Percentiles rank a stretch among this genome's conserved stretches.
phyloP scores from a whole-genome alignment of 2,329 filamentous ascomycete genomes.

The Alternaria incomplexa region DNA sequence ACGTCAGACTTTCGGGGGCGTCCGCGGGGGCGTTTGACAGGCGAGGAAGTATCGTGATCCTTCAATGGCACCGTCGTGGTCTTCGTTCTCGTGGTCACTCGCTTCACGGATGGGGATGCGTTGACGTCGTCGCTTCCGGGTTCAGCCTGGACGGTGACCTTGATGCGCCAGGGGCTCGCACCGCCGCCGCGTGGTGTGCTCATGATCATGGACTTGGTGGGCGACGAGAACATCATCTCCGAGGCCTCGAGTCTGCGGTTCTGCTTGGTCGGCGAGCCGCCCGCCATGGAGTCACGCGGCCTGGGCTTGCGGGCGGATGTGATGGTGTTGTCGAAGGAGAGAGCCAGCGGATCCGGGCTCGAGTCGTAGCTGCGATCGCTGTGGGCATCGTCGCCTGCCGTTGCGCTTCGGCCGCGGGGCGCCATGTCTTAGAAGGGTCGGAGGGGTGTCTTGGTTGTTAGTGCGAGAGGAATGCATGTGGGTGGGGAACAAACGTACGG shows the following conservation, averaged over 20 bases:
- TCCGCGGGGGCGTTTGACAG: conserved; percentile 45
- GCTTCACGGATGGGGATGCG: conserved; percentile 38
- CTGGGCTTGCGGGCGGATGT: conserved; percentile 24
- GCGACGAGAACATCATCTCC: conserved; percentile 40
- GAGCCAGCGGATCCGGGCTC: conserved; percentile 46
- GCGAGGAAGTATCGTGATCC: conserved; percentile 45
- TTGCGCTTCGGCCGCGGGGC: conserved; percentile 23
- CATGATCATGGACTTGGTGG: conserved; percentile 55
- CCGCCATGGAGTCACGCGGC: conserved; percentile 30
- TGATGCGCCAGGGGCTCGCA: conserved; percentile 57
- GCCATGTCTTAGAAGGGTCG: conserved; percentile 28
- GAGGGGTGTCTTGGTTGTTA: conserved; percentile 15
- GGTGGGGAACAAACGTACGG: conserved; percentile 18
- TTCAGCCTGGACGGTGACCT: conserved; percentile 58
- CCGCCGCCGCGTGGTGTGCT: conserved; percentile 48
- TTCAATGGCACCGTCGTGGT: conserved; percentile 53
- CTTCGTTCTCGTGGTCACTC: conserved; percentile 35
- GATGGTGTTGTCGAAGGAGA: conserved; percentile 36
- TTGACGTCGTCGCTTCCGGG: conserved; percentile 46
- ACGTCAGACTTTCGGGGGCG: conserved; percentile 47
- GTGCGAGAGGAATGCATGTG: conserved; percentile 14
- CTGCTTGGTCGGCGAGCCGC: conserved; percentile 42
- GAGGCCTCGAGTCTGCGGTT: conserved; percentile 21
- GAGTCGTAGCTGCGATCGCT: conserved; percentile 37
- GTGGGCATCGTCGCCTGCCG: conserved; percentile 20